A percentile compares a stretch with the other conserved stretches of the same genome.
Conservation (phyloP, 2,329 filamentous ascomycete genomes). For the Penicillium janthinellum region DNA sequence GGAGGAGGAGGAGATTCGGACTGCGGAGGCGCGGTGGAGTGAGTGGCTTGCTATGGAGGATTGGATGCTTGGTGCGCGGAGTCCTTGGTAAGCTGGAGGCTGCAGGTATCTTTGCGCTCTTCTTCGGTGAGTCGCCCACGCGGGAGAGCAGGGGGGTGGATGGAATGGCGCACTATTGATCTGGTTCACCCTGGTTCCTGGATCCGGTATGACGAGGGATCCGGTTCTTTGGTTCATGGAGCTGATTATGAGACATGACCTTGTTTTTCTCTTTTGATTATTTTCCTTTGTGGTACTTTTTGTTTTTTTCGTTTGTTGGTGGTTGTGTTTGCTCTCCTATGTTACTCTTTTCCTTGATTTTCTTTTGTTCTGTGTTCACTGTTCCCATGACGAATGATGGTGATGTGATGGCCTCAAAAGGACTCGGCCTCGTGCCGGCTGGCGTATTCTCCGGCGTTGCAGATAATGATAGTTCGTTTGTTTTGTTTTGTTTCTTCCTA, state of each 20-base stretch:
- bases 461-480: neutral
- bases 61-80: constrained; percentile 87
- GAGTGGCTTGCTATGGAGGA: constrained; percentile 96
- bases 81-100: constrained; percentile 33
- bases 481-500: neutral
- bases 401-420: constrained; percentile 4
- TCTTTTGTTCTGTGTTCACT: neutral
- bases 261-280: constrained; percentile 13
- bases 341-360: neutral
- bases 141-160: neutral
- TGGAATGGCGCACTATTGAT: neutral
- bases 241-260: constrained; percentile 30
- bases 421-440: constrained; percentile 2
- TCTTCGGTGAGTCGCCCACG: neutral
- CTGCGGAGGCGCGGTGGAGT: constrained; percentile 83
- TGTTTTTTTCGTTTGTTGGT: neutral
- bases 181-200: neutral
- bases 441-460: constrained; percentile 7
- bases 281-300: constrained; percentile 1
- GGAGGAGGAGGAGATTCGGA: constrained; percentile 75
- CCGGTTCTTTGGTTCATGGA: neutral
- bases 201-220: neutral
- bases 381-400: neutral
- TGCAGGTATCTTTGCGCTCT: no score
- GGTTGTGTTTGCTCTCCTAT: constrained; percentile 3